These are phyloP conservation scores for Aspergillus novoparasiticus DNA, from an alignment of 2,329 filamentous ascomycete species.

Conservation along the genomic window DNA sequence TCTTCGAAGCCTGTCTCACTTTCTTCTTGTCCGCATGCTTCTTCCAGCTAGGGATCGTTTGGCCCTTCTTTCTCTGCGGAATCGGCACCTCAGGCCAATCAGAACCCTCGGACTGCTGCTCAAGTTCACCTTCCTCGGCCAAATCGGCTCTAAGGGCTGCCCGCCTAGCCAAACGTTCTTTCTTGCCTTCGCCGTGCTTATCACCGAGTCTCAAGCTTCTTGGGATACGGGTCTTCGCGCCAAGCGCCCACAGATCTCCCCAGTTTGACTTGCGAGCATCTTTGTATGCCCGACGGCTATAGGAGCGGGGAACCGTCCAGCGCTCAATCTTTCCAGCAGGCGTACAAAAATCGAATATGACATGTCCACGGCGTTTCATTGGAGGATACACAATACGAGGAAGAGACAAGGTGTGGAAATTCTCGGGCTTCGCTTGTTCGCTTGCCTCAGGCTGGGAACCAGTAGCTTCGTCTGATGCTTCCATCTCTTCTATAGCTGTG, in stretches of 20 bases:
- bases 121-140: constrained; percentile 24
- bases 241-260: constrained; percentile 95
- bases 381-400: constrained; percentile 79
- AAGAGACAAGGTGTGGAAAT: constrained; percentile 64
- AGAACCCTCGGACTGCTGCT: constrained; percentile 7
- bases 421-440: constrained; percentile 14
- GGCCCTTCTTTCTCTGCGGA: constrained; percentile 34
- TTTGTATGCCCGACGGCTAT: constrained; percentile 79
- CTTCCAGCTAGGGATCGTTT: constrained; percentile 45
- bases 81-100: constrained; percentile 18
- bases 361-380: constrained; percentile 84
- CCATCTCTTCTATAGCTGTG: constrained; percentile 19
- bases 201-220: constrained; percentile 64
- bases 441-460: constrained; percentile 5
- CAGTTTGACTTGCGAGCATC: constrained; percentile 88
- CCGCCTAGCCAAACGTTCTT: constrained; percentile 43
- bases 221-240: constrained; percentile 78
- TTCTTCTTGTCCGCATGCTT: constrained; percentile 49
- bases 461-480: constrained; percentile 13
- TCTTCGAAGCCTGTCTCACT: constrained; percentile 44
- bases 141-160: constrained; percentile 31
- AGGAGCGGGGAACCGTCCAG: constrained; percentile 87
- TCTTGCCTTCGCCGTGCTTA: constrained; percentile 43
- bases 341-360: constrained; percentile 89
- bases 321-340: constrained; percentile 82